Conservation (phyloP, 305 asterid genomes). For the Fraxinus baroniana region DNA sequence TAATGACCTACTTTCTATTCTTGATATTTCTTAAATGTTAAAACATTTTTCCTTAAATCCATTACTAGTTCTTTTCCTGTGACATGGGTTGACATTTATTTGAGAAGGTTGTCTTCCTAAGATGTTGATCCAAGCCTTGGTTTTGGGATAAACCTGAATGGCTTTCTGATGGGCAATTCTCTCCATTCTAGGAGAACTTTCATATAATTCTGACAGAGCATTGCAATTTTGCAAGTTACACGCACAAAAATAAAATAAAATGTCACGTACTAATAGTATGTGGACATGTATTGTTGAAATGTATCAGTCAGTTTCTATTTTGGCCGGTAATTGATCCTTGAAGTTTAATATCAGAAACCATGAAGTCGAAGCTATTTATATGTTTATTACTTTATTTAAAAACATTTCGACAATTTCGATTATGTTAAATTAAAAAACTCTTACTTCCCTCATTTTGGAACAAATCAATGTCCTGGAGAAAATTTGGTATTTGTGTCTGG, state of each 20-base stretch:
- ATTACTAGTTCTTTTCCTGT: background rate
- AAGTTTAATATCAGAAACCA: background rate
- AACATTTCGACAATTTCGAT: background rate
- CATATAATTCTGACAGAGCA: background rate
- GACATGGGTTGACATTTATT: slow-evolving; percentile 25
- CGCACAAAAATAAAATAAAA: background rate
- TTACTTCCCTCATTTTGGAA: background rate
- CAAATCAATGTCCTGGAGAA: background rate
- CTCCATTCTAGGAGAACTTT: background rate
- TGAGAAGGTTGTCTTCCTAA: slow-evolving; percentile 1
- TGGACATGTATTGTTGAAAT: background rate
- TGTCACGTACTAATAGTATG: background rate
- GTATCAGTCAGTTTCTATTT: background rate
- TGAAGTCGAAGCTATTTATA: background rate
- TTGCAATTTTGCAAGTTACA: background rate
- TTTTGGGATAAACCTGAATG: slow-evolving; percentile 1
- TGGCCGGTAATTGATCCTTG: background rate
- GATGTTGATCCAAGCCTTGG: background rate
- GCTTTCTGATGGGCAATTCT: background rate
- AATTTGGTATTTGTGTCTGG: background rate
- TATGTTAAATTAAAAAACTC: background rate
- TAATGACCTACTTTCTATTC: slow-evolving; percentile 9
- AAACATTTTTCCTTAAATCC: background rate
- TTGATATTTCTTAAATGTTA: slow-evolving; percentile 6
- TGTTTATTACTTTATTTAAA: background rate